A percentile compares a stretch with the other conserved stretches of the same genome.
Conservation (phyloP, 2,329 filamentous ascomycete species). For the Penicillium sp. region DNA sequence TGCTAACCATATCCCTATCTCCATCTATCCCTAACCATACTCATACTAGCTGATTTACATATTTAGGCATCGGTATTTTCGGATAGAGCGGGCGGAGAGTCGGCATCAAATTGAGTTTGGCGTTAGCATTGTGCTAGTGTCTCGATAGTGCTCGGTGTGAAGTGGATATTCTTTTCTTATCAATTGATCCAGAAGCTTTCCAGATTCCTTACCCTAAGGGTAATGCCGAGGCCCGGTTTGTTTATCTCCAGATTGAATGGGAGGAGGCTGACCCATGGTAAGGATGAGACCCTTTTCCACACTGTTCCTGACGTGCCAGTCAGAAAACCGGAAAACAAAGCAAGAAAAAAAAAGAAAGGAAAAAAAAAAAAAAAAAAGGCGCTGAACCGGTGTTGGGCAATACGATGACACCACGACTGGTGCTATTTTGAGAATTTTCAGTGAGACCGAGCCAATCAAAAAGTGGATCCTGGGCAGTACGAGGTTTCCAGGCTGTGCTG, state of each 20-base stretch:
- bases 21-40: no score
- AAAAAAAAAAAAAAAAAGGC: background rate
- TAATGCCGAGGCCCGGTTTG: no score
- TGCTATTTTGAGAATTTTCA: conserved; percentile 7
- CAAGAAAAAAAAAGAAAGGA: background rate
- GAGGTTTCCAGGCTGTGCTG: background rate
- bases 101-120: background rate
- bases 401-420: conserved; percentile 6
- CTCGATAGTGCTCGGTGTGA: background rate
- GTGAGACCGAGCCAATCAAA: conserved; percentile 7
- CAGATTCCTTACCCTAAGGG: background rate
- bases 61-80: background rate
- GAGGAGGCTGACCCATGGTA: no score
- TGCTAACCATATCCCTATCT: no score
- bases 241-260: no score
- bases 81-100: background rate
- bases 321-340: background rate
- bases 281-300: no score
- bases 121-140: background rate
- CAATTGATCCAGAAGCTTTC: background rate
- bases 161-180: background rate
- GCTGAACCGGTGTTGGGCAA: background rate
- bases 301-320: background rate
- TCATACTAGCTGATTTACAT: no score
- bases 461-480: background rate